These are phyloP conservation scores for Trypanosoma cruzi DNA, from an alignment of 208 protist genomes.

Conservation along the genomic window DNA sequence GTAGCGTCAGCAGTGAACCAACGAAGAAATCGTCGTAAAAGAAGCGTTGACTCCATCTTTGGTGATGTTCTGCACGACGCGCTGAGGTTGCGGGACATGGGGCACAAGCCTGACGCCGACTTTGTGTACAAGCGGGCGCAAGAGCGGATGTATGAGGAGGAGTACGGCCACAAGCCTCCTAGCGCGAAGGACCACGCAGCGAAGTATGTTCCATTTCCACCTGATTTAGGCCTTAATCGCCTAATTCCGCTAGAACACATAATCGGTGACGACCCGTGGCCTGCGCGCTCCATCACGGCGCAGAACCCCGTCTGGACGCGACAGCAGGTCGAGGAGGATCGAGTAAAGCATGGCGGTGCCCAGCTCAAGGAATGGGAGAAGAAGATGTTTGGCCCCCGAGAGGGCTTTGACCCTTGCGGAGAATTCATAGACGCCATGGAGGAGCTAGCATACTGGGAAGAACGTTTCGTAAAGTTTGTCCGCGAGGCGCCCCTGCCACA, in stretches of 20 bases:
- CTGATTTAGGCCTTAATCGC: conserved; percentile 64
- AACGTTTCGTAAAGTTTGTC: conserved; percentile 61
- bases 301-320: conserved; percentile 81
- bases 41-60: conserved; percentile 71
- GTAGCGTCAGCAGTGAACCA: conserved; percentile 33
- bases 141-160: conserved; percentile 84
- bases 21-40: conserved; percentile 58
- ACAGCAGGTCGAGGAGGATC: conserved; percentile 44
- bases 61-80: conserved; percentile 85
- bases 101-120: conserved; percentile 74
- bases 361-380: conserved; percentile 45
- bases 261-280: conserved; percentile 70
- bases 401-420: conserved; percentile 50
- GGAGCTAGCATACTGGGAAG: conserved; percentile 81
- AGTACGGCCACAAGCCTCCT: conserved; percentile 78
- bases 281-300: conserved; percentile 67
- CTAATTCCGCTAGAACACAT: conserved; percentile 46
- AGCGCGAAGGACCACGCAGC: conserved; percentile 57
- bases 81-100: conserved; percentile 70
- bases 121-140: conserved; percentile 88
- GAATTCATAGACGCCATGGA: conserved; percentile 85
- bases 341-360: conserved; percentile 39
- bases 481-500: conserved; percentile 58
- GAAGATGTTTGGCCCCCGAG: conserved; percentile 59
- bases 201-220: conserved; percentile 81